These are phyloP conservation scores for Pichia sp. DNA, from an alignment of 1,139 yeast species.

Conservation along the genomic window DNA sequence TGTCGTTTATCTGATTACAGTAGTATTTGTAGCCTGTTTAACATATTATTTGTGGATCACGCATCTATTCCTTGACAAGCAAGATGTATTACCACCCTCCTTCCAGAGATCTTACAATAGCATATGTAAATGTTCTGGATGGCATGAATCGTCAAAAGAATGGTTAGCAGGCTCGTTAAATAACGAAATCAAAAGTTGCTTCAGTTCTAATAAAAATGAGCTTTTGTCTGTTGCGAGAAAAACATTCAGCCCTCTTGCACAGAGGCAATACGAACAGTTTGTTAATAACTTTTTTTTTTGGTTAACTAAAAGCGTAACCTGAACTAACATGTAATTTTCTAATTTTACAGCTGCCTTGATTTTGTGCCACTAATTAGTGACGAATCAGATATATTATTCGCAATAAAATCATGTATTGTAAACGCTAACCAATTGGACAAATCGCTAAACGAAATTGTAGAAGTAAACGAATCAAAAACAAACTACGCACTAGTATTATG, in stretches of 20 bases:
- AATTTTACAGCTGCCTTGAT: constrained; percentile 11
- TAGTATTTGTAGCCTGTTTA: background rate
- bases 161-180: background rate
- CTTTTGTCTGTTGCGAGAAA: constrained; percentile 6
- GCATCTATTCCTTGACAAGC: background rate
- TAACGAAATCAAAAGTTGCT: background rate
- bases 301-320: too few species aligned
- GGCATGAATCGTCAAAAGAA: background rate
- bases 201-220: constrained; percentile 3
- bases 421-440: constrained; percentile 4
- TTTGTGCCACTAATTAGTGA: constrained; percentile 7
- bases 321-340: constrained; percentile 7
- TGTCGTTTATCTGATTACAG: background rate
- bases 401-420: constrained; percentile 8
- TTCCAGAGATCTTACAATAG: constrained; percentile 8
- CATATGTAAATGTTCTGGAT: constrained; percentile 9
- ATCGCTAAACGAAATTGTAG: background rate
- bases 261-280: constrained; percentile 12
- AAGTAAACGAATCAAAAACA: background rate
- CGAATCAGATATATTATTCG: constrained; percentile 2
- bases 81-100: constrained; percentile 2
- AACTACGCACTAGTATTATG: background rate
- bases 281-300: background rate
- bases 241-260: background rate
- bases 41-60: background rate